These are phyloP conservation scores for Psidium friedrichsthalianum DNA, from an alignment of 345 rosid genomes.

Conservation along the genomic window DNA sequence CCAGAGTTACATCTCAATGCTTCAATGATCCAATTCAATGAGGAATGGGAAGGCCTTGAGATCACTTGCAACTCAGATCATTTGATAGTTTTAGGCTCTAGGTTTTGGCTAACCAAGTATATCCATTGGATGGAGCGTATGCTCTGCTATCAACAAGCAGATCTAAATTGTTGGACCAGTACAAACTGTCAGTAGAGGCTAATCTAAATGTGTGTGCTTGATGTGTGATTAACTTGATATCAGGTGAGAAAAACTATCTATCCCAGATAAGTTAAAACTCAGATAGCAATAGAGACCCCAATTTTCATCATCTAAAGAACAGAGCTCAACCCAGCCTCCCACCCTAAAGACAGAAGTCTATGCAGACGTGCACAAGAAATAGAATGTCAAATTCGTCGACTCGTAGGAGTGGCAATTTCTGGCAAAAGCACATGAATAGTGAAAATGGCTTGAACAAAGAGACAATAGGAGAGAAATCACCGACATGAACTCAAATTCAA, in stretches of 20 bases:
- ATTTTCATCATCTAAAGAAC: not conserved
- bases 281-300: not conserved
- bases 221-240: not conserved
- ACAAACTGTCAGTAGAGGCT: not conserved
- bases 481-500: not conserved
- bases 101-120: not conserved
- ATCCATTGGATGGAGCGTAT: not conserved
- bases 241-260: not conserved
- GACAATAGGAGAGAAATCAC: not conserved
- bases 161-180: not conserved
- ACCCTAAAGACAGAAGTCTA: not conserved
- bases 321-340: not conserved
- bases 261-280: not conserved
- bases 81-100: not conserved
- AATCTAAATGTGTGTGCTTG: not conserved
- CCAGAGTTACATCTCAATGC: not conserved
- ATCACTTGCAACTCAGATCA: not conserved
- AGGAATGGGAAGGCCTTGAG: not conserved
- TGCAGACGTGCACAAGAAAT: not conserved
- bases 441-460: not conserved
- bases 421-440: not conserved
- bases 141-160: not conserved
- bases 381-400: not conserved
- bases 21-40: not conserved
- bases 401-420: not conserved